Conservation (phyloP, 176 grass and related monocot species). For the Phyllostachys edulis region DNA sequence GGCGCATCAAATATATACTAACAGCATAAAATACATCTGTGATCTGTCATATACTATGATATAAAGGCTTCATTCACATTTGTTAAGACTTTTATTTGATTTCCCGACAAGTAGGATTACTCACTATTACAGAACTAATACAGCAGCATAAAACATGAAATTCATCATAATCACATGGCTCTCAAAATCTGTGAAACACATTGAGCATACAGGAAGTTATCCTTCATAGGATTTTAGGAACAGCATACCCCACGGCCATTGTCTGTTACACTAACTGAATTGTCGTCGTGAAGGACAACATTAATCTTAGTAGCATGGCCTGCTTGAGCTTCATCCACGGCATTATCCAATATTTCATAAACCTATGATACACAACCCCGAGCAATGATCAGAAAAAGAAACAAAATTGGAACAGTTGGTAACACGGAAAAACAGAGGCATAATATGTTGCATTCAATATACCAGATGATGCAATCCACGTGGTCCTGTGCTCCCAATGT, state of each 20-base stretch:
- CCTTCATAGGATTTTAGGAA: constrained; percentile 30
- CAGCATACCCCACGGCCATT: constrained; percentile 89
- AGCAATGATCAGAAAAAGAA: constrained; percentile 20
- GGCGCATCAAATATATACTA: neutral
- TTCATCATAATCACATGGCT: neutral
- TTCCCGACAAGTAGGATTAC: neutral
- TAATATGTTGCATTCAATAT: constrained; percentile 24
- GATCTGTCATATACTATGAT: neutral
- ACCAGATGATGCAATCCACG: constrained; percentile 98
- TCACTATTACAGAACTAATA: neutral
- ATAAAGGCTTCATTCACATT: neutral
- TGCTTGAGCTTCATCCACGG: constrained; percentile 91
- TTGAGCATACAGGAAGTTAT: neutral
- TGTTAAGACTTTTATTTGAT: constrained; percentile 27
- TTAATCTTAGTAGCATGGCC: constrained; percentile 72
- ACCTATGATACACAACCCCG: constrained; percentile 44
- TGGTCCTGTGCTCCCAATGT: constrained; percentile 95
- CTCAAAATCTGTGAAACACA: neutral
- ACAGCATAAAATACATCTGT: neutral
- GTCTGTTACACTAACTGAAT: constrained; percentile 84
- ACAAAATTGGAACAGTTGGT: constrained; percentile 11
- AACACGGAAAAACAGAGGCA: neutral
- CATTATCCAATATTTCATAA: constrained; percentile 97
- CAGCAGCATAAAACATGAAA: neutral
- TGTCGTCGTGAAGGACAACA: constrained; percentile 87